Evolutionary conservation across 2,329 filamentous ascomycete genomes (phyloP).

Genomic region (Aureobasidium melanogenum): DNA sequence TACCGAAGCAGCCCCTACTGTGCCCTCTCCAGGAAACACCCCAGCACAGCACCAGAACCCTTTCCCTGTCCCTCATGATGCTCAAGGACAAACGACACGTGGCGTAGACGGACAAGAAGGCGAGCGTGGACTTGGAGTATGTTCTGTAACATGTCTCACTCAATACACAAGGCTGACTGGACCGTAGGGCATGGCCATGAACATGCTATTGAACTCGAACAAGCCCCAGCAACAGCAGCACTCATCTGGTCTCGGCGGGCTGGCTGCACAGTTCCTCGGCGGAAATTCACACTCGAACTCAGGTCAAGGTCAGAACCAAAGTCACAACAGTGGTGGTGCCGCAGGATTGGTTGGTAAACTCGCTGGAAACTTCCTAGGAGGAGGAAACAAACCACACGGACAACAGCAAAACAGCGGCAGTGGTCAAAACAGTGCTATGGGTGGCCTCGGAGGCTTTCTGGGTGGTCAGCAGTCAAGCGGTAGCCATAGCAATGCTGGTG

Average conservation of each 20-base stretch:
- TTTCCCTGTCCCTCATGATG: slow-evolving; percentile 23
- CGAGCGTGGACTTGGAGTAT: slow-evolving; percentile 21
- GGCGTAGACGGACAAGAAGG: slow-evolving; percentile 19
- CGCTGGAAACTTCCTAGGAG: slow-evolving; percentile 17
- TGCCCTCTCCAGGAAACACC: slow-evolving; percentile 29
- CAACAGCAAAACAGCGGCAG: slow-evolving; percentile 4
- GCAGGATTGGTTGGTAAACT: slow-evolving; percentile 18
- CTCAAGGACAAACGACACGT: slow-evolving; percentile 17
- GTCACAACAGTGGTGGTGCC: slow-evolving; percentile 11
- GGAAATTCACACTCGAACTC: slow-evolving; percentile 13
- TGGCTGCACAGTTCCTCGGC: slow-evolving; percentile 25
- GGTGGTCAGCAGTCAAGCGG: slow-evolving; percentile 13
- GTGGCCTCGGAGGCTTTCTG: slow-evolving; percentile 17
- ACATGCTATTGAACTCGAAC: slow-evolving; percentile 21
- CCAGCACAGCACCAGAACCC: slow-evolving; percentile 27
- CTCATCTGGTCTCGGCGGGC: slow-evolving; percentile 20
- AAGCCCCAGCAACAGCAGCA: slow-evolving; percentile 19
- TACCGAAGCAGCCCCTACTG: slow-evolving; percentile 29
- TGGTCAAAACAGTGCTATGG: slow-evolving; percentile 14
- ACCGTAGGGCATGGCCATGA: slow-evolving; percentile 19
- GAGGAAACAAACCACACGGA: slow-evolving; percentile 15
- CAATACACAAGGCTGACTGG: neutral
- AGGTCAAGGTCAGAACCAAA: slow-evolving; percentile 10
- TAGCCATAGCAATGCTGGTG: slow-evolving; percentile 12
- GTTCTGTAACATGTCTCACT: neutral